Evolutionary conservation across 2,329 filamentous ascomycete genomes (phyloP), one percentile per base, ranked within the genome.

Genomic region (Lasiodiplodia sp.): DNA sequence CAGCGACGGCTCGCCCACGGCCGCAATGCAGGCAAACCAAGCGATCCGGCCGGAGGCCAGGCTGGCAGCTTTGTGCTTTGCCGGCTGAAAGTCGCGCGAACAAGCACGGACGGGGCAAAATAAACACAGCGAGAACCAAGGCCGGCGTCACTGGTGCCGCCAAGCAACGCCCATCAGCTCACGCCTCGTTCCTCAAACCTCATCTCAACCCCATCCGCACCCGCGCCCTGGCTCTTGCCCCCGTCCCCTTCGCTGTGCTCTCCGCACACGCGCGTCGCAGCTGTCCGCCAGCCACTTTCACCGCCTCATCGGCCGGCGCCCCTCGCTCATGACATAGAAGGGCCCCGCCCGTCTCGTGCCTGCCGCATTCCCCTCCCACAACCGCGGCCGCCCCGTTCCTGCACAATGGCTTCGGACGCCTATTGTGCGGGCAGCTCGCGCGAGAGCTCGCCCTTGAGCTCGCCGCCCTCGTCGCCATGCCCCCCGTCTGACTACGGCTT

Each of bases 381-480:
- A 65, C 63, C 52, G 66, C 69, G 52, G 51, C 56, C 68, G 66
- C 44, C 37, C 40, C 57, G 28, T 67, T 51, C 66, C 69, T 68
- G 70, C 72, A 74, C 73, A 69, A 81, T 81, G 78, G 73, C 72
- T 49, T 72, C 53, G 60, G 70, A 72, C 68, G 67, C 67, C 67
- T 68, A 69, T 60, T 72, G 71, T 58, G 71, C 73, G 66, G 74
- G 70, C 52, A 81, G 78, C 75, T 82, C 60, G 40, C 60, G 60
- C 60, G 60, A 64, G 60, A 64, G 60, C 47, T 64, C 60, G 47
- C 60, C 81, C 56, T 76, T 81, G 74, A 78, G 80, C 77, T 79
- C 81, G 63, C 74, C 75, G 57, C 78, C 79, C 25, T 82, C 82
- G 68, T 76, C 78, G 66, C 78, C 79, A 58, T 72, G 71, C 71